phyloP scores from a whole-genome alignment of 2,329 filamentous ascomycete genomes.

The Botrytis aclada region DNA sequence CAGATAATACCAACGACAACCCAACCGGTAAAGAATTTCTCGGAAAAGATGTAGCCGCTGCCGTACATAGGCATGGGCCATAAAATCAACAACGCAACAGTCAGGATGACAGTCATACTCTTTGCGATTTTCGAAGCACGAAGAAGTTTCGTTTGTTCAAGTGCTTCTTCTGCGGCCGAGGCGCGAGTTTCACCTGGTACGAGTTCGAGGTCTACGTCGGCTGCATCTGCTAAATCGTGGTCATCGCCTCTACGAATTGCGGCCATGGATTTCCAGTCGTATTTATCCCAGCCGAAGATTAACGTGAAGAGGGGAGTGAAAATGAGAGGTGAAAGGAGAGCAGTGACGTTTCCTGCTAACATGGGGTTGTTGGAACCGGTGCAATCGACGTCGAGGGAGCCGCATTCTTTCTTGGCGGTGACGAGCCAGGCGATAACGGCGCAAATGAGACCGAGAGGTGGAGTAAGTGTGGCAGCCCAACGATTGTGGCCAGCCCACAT shows the following conservation, averaged over 20 bases:
- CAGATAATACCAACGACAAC: constrained; percentile 73
- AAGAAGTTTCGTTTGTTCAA: constrained; percentile 48
- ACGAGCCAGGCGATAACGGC: constrained; percentile 76
- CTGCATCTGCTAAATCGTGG: constrained; percentile 62
- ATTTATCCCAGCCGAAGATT: constrained; percentile 62
- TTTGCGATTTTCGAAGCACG: constrained; percentile 51
- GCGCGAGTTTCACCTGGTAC: constrained; percentile 49
- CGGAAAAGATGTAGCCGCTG: constrained; percentile 73
- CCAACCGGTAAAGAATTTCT: constrained; percentile 81
- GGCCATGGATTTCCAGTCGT: constrained; percentile 84
- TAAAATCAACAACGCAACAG: constrained; percentile 69
- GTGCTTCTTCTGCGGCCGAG: constrained; percentile 42
- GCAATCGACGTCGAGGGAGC: constrained; percentile 65
- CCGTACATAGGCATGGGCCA: constrained; percentile 96
- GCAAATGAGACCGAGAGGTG: constrained; percentile 65
- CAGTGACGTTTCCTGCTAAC: constrained; percentile 82
- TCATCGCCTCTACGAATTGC: constrained; percentile 77
- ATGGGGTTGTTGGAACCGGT: constrained; percentile 86
- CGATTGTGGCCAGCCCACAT: constrained; percentile 79
- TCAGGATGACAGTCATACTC: constrained; percentile 56
- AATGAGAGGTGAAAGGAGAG: constrained; percentile 71
- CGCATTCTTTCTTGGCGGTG: constrained; percentile 67
- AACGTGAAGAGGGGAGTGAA: constrained; percentile 76
- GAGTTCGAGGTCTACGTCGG: constrained; percentile 63
- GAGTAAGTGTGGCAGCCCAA: constrained; percentile 67